Evolutionary conservation across 139 green algal genomes (phyloP).

Genomic region (Tetradesmus obliquus): DNA sequence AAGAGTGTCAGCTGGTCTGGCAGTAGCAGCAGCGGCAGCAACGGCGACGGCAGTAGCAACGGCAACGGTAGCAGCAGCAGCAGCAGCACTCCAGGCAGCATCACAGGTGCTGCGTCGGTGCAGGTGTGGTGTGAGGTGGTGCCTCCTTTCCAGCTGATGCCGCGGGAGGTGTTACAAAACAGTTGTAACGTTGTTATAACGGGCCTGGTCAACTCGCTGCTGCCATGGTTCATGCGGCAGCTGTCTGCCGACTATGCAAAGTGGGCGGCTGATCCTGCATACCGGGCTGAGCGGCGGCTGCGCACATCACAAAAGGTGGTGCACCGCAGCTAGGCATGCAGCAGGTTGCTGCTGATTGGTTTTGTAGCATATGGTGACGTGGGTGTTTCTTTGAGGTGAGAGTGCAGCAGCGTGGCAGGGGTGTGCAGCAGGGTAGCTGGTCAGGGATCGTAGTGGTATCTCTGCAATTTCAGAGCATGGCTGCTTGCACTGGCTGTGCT

Average conservation of each 20-base stretch:
- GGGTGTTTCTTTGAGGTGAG: neutral
- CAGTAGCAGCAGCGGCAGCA: neutral
- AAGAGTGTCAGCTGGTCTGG: neutral
- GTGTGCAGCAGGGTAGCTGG: neutral
- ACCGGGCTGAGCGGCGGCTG: conserved; percentile 45
- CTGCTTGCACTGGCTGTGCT: neutral
- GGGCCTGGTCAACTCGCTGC: conserved; percentile 60
- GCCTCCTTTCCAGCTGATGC: conserved; percentile 77
- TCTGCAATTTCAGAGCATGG: too few species aligned
- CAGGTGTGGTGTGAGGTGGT: conserved; percentile 68
- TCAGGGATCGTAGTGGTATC: neutral
- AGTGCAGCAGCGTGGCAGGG: neutral
- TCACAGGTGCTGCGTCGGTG: conserved; percentile 33
- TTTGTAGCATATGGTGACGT: neutral
- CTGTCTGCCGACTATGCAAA: conserved; percentile 66
- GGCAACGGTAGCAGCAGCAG: neutral
- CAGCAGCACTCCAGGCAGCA: neutral
- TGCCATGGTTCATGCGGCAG: conserved; percentile 72
- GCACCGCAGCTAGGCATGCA: neutral
- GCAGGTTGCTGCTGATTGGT: neutral
- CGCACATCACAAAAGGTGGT: neutral
- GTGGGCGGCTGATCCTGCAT: conserved; percentile 51
- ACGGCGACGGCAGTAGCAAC: neutral
- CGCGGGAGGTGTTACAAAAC: conserved; percentile 64
- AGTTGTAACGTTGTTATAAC: conserved; percentile 71